Conservation (phyloP, 2,329 filamentous ascomycete species). For the Colletotrichum neosansevieriae region DNA sequence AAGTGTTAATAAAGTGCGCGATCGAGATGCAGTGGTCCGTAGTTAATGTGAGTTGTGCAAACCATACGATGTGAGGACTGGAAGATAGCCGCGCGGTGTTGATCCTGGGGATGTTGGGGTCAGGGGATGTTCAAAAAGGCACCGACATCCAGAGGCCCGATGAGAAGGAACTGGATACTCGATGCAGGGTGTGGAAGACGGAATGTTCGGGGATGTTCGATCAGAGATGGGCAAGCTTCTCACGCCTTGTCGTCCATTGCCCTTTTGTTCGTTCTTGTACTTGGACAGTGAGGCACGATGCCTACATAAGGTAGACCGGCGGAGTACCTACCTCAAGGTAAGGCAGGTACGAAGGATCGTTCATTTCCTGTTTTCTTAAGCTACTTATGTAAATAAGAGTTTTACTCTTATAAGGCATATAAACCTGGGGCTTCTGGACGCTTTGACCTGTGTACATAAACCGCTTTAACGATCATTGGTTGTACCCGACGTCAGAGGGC, state of each 20-base stretch:
- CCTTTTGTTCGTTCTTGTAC: neutral
- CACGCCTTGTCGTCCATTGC: no score
- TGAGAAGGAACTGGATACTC: no score
- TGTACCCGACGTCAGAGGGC: neutral
- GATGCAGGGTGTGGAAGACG: neutral
- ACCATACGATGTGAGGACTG: no score
- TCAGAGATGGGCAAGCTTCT: no score
- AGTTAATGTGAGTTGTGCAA: no score
- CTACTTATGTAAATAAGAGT: neutral
- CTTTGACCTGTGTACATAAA: neutral
- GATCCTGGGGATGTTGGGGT: no score
- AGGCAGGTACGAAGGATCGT: neutral
- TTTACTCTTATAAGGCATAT: neutral
- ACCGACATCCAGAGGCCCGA: neutral
- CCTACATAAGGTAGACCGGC: neutral
- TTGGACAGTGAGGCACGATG: constrained; percentile 2
- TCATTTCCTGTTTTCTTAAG: no score
- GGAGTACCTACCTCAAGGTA: neutral
- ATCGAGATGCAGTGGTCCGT: no score
- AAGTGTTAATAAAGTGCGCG: no score
- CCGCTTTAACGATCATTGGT: constrained; percentile 8
- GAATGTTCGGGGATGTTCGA: neutral
- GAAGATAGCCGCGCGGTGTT: no score
- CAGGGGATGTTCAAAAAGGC: no score
- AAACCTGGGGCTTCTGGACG: neutral